These are phyloP conservation scores for Avicennia marina DNA, from an alignment of 257 asterid genomes.

Conservation along the genomic window DNA sequence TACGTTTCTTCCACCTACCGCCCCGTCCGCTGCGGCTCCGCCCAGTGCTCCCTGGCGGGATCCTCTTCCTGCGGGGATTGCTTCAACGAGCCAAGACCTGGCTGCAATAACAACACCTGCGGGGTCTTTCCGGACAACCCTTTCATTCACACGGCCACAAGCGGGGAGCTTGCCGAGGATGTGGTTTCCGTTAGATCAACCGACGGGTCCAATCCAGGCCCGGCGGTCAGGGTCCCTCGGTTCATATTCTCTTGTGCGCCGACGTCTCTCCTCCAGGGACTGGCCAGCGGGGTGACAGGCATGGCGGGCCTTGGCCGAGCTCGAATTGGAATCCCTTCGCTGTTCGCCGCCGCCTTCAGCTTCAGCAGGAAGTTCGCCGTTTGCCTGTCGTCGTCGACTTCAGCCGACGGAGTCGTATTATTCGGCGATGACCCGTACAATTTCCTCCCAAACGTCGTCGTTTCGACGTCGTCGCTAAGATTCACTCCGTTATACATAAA, in stretches of 20 bases:
- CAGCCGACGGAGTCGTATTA: slow-evolving; percentile 37
- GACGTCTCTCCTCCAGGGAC: slow-evolving; percentile 31
- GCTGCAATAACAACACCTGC: slow-evolving; percentile 60
- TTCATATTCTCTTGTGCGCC: slow-evolving; percentile 48
- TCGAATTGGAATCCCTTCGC: slow-evolving; percentile 42
- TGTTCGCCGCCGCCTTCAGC: slow-evolving; percentile 45
- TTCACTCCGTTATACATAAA: slow-evolving; percentile 53
- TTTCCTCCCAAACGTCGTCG: slow-evolving; percentile 33
- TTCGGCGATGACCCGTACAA: slow-evolving; percentile 60
- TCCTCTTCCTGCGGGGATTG: slow-evolving; percentile 38
- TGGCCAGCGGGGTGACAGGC: slow-evolving; percentile 41
- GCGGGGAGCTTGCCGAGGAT: slow-evolving; percentile 61
- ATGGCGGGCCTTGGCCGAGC: slow-evolving; percentile 58
- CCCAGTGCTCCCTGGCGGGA: slow-evolving; percentile 46
- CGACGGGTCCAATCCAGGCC: slow-evolving; percentile 47
- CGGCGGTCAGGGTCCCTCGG: slow-evolving; percentile 15
- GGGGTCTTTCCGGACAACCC: slow-evolving; percentile 36
- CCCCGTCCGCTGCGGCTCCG: slow-evolving; percentile 51
- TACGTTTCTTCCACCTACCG: slow-evolving; percentile 52
- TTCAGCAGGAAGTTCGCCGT: slow-evolving; percentile 51
- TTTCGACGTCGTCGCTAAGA: slow-evolving; percentile 19
- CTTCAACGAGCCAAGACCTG: slow-evolving; percentile 37
- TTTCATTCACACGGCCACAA: slow-evolving; percentile 24
- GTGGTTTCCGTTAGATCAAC: slow-evolving; percentile 37
- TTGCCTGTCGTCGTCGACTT: slow-evolving; percentile 35